A percentile compares a stretch with the other conserved stretches of the same genome.
These are phyloP conservation scores for Schizochytrium sp. DNA, from an alignment of 108 stramenopile species.

Conservation along the genomic window DNA sequence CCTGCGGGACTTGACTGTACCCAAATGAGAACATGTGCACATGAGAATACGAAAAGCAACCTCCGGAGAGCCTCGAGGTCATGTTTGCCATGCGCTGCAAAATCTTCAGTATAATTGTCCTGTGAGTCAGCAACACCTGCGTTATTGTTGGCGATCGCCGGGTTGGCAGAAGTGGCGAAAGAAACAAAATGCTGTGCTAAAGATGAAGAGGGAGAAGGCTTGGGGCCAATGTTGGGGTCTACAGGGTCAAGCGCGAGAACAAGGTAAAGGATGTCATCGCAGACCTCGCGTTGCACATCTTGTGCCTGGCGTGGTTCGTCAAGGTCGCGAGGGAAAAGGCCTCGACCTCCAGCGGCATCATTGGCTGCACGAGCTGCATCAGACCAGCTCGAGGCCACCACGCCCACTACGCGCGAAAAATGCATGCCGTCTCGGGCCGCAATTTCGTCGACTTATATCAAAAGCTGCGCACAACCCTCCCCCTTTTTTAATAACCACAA, in stretches of 20 bases:
- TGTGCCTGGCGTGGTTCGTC: not conserved
- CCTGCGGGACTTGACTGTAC: not conserved
- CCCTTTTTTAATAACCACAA: too few relatives aligned
- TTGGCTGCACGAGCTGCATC: conserved; percentile 32
- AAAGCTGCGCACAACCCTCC: too few relatives aligned
- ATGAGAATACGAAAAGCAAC: conserved; percentile 6
- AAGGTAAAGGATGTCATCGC: conserved; percentile 52
- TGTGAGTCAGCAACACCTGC: not conserved
- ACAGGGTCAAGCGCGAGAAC: not conserved
- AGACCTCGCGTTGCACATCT: conserved; percentile 50
- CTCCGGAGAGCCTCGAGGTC: conserved; percentile 14
- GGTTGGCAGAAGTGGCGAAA: not conserved
- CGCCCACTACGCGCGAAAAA: conserved; percentile 15
- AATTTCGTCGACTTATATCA: too few relatives aligned
- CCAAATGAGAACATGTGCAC: not conserved
- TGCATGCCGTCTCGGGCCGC: not conserved
- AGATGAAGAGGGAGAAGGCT: too few relatives aligned
- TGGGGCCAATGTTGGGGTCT: not conserved
- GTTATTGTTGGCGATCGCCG: not conserved
- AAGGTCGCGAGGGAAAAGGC: conserved; percentile 13
- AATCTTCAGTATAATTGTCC: not conserved
- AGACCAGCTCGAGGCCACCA: conserved; percentile 18
- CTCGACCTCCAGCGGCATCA: conserved; percentile 34
- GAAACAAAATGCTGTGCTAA: not conserved
- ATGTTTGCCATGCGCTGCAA: not conserved